phyloP scores from a whole-genome alignment of 768 basidiomycete species.

The Epithele typhae region DNA sequence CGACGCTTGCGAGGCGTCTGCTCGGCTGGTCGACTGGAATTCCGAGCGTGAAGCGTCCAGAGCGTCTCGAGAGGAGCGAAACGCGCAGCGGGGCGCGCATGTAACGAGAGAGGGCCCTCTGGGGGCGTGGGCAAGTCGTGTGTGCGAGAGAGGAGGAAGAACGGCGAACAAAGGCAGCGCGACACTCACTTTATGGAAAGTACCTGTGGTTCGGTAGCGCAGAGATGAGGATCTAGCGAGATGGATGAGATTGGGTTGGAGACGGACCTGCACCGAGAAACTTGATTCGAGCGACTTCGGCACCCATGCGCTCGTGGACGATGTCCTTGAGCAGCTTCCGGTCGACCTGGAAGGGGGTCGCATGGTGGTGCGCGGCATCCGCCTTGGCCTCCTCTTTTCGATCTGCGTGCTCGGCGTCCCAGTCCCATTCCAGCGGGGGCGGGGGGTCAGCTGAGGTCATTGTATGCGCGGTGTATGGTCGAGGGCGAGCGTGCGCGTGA shows the following conservation, averaged over 20 bases:
- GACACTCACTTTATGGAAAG: slow-evolving; percentile 71
- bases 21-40: too few species aligned
- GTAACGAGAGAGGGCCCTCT: too few species aligned
- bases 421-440: slow-evolving; percentile 54
- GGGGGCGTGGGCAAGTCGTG: too few species aligned
- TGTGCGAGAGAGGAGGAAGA: too few species aligned
- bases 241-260: slow-evolving; percentile 8
- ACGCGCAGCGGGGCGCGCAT: too few species aligned
- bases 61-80: too few species aligned
- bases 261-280: slow-evolving; percentile 73
- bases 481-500: background rate
- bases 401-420: slow-evolving; percentile 70
- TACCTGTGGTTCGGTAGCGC: slow-evolving; percentile 41
- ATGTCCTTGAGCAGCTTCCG: slow-evolving; percentile 71
- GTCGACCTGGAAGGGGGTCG: slow-evolving; percentile 72
- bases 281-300: slow-evolving; percentile 62
- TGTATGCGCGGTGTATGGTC: background rate
- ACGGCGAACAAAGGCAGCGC: too few species aligned
- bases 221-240: slow-evolving; percentile 2
- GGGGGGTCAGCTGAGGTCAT: background rate
- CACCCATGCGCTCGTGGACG: slow-evolving; percentile 63
- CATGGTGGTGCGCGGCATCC: slow-evolving; percentile 57
- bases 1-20: too few species aligned
- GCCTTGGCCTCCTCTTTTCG: slow-evolving; percentile 58
- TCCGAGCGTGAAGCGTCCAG: too few species aligned